These are phyloP conservation scores for Psilocybe subaeruginosa DNA, from an alignment of 768 basidiomycete genomes.

Conservation along the genomic window DNA sequence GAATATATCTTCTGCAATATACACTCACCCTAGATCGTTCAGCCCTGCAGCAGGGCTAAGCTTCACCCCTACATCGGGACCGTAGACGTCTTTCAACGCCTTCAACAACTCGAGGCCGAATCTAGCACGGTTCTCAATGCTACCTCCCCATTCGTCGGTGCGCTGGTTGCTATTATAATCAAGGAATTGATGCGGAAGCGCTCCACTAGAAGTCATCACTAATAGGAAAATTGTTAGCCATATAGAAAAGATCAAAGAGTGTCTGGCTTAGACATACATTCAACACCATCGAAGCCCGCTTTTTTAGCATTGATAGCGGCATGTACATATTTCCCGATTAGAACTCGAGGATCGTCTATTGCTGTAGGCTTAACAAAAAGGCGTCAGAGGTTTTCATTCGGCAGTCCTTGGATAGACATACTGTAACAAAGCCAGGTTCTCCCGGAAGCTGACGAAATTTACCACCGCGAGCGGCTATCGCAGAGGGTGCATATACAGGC, in stretches of 20 bases:
- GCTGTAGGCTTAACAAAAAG: constrained; percentile 30
- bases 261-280: constrained; percentile 29
- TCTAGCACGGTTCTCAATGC: constrained; percentile 54
- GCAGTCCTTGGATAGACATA: constrained; percentile 20
- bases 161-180: constrained; percentile 49
- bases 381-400: background rate
- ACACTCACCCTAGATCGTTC: constrained; percentile 45
- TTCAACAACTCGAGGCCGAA: constrained; percentile 59
- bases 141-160: constrained; percentile 65
- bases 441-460: constrained; percentile 44
- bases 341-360: constrained; percentile 41
- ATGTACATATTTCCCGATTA: constrained; percentile 40
- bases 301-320: constrained; percentile 50
- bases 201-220: constrained; percentile 50
- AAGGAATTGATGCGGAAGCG: constrained; percentile 53
- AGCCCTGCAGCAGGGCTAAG: constrained; percentile 44
- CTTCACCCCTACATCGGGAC: constrained; percentile 48
- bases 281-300: constrained; percentile 61
- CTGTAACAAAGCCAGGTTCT: constrained; percentile 40
- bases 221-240: background rate
- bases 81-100: constrained; percentile 43
- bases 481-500: constrained; percentile 49
- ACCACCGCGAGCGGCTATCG: constrained; percentile 42
- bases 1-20: background rate
- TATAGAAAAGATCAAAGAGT: background rate